phyloP scores from a whole-genome alignment of 2,329 filamentous ascomycete species.

The Cadophora luteo-olivacea region DNA sequence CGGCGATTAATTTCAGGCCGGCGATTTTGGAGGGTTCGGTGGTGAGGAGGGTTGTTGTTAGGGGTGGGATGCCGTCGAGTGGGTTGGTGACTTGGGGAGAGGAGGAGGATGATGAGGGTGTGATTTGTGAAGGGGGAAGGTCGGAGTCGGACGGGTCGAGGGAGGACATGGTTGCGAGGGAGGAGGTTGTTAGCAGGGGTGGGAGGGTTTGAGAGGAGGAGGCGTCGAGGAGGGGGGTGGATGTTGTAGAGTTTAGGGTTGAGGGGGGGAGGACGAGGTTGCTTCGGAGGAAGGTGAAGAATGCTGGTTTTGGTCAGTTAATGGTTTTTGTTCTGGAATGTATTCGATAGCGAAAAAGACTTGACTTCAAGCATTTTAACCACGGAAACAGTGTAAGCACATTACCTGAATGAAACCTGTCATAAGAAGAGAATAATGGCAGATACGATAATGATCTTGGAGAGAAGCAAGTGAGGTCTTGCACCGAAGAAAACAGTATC shows the following conservation, averaged over 20 bases:
- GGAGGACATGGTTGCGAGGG: conserved; percentile 48
- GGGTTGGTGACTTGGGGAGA: conserved; percentile 44
- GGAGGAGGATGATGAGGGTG: conserved; percentile 42
- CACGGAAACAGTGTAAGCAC: not conserved
- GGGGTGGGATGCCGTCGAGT: conserved; percentile 61
- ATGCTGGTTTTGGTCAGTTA: conserved; percentile 61
- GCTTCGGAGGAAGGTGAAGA: conserved; percentile 81
- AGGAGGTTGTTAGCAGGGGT: conserved; percentile 45
- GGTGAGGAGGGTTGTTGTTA: conserved; percentile 65
- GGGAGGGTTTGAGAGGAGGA: conserved; percentile 50
- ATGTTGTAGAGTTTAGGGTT: conserved; percentile 60
- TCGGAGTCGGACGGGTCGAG: not conserved
- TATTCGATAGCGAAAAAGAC: no score
- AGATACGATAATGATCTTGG: not conserved
- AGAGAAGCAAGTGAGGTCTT: conserved; percentile 16
- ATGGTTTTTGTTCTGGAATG: not conserved
- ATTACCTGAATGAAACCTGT: conserved; percentile 6
- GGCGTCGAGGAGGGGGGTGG: conserved; percentile 68
- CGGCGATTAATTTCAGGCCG: conserved; percentile 76
- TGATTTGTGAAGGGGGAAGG: conserved; percentile 28
- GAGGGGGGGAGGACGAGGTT: conserved; percentile 73
- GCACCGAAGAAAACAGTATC: not conserved
- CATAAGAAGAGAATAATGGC: not conserved
- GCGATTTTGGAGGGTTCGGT: conserved; percentile 66
- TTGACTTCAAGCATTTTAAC: not conserved